Base-by-base conservation (phyloP, 768 basidiomycete species). In the Podaxis sp. region DNA sequence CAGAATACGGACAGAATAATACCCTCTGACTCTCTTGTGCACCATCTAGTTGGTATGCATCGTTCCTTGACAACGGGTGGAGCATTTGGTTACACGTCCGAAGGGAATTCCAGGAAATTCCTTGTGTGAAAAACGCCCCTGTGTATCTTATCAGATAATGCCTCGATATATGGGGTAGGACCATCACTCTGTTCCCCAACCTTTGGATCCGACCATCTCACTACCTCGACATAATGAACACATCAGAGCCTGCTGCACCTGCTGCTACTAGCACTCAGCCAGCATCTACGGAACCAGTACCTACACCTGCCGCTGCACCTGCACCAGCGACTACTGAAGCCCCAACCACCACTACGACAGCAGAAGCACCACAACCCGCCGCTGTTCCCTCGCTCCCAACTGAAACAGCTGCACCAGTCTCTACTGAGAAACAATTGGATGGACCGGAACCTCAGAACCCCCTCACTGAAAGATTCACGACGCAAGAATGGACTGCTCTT, bases 401-500 rank as follows among this genome's bases (percentile, higher is more conserved):
- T 22, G 55, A 59, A 38, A 26, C 70, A 19, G 63, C 49, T 53
- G 58, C 66, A 39, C 39, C 56, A 24, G 48, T 61, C 26, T 30
- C 59, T 46, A 61, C 64, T 38, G 67, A 63, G 63, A 68, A 52
- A 71, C 75, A 22, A 13, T 19, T 19, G 19, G 65, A 63, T 8
- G 73, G 71, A 33, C 17, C 70, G 13, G 91, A 93, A 71, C 87
- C 86, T 0, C 87, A 92, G 74, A 93, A 86, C 68, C 68, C 80
- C 1, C 78, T 94, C 33, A 93, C 92, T 0, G 75, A 80, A 70
- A 79, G 81, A 69, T 94, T 93, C 72, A 89, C 86, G 0, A 75
- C 83, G 7, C 78, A 77, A n/a, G 92, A 94, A 72, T 90, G 91
- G 89, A 75, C 70, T 13, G 88, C 87, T 8, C 74, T 94, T 67